Evolutionary conservation across 352 stramenopile species (phyloP).

Genomic region (Pythium myriotylum): DNA sequence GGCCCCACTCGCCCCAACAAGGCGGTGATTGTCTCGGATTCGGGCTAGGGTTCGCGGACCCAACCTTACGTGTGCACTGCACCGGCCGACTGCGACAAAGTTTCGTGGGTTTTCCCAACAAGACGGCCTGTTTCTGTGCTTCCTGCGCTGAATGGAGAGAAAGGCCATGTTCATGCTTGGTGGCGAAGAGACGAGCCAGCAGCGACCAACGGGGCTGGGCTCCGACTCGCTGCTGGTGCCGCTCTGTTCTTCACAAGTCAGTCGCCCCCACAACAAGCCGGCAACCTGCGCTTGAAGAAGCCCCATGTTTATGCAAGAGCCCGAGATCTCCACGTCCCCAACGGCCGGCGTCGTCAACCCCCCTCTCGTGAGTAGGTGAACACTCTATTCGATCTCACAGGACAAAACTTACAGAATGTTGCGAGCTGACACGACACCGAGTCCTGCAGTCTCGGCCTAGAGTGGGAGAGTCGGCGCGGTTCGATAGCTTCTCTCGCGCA

Average conservation of each 20-base stretch:
- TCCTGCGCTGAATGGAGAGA: constrained; percentile 6
- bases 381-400: no score
- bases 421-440: background rate
- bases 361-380: no score
- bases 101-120: constrained; percentile 8
- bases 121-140: constrained; percentile 3
- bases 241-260: constrained; percentile 18
- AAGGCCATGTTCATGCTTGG: constrained; percentile 7
- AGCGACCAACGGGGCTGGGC: no score
- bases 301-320: constrained; percentile 10
- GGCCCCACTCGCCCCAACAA: background rate
- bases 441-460: no score
- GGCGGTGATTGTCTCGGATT: constrained; percentile 2
- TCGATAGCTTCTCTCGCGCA: background rate
- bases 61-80: no score
- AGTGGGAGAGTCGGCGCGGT: background rate
- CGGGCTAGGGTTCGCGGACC: constrained; percentile 10
- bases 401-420: no score
- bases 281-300: constrained; percentile 6
- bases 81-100: constrained; percentile 17
- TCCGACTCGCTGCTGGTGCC: background rate
- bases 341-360: background rate
- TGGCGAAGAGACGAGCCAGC: constrained; percentile 12
- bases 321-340: background rate
- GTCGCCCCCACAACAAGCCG: constrained; percentile 13